Percentiles rank a stretch among this genome's conserved stretches.
Evolutionary conservation across 2,329 filamentous ascomycete species (phyloP).

Genomic region (Calonectria ilicicola): DNA sequence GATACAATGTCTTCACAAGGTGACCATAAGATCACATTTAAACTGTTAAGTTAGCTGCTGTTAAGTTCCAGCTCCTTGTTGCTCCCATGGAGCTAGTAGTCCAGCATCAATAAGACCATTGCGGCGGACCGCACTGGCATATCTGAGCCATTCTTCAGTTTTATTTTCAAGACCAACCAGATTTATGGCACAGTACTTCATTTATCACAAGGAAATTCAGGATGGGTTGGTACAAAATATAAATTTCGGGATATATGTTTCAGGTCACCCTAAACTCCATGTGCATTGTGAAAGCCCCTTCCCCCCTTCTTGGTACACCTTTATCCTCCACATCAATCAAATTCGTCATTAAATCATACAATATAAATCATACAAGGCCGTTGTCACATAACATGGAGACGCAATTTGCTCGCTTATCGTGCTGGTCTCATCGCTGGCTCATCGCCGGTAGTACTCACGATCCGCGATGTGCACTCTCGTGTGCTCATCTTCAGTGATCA

Average conservation of each 20-base stretch:
- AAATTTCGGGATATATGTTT: background rate
- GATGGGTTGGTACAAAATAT: background rate
- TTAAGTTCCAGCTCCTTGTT: slow-evolving; percentile 39
- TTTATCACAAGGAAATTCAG: background rate
- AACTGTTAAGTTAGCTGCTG: background rate
- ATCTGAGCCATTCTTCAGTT: background rate
- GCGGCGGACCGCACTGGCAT: background rate
- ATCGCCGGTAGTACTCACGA: slow-evolving; percentile 46
- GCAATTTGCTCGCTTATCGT: background rate
- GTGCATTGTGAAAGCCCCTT: background rate
- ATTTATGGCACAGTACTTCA: background rate
- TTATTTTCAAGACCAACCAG: background rate
- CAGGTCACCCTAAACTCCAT: slow-evolving; percentile 31
- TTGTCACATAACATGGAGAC: slow-evolving; percentile 1
- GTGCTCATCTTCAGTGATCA: slow-evolving; percentile 45
- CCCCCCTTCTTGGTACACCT: background rate
- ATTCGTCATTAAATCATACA: slow-evolving; percentile 36
- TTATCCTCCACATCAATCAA: slow-evolving; percentile 15
- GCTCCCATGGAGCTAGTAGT: too few species aligned
- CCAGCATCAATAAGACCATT: background rate
- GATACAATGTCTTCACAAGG: too few species aligned
- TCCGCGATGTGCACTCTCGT: slow-evolving; percentile 50
- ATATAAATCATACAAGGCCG: slow-evolving; percentile 21
- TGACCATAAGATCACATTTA: too few species aligned
- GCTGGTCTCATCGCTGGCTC: background rate